Base-by-base conservation (phyloP, 2,329 filamentous ascomycete species). In the Fusarium incarnatum region DNA sequence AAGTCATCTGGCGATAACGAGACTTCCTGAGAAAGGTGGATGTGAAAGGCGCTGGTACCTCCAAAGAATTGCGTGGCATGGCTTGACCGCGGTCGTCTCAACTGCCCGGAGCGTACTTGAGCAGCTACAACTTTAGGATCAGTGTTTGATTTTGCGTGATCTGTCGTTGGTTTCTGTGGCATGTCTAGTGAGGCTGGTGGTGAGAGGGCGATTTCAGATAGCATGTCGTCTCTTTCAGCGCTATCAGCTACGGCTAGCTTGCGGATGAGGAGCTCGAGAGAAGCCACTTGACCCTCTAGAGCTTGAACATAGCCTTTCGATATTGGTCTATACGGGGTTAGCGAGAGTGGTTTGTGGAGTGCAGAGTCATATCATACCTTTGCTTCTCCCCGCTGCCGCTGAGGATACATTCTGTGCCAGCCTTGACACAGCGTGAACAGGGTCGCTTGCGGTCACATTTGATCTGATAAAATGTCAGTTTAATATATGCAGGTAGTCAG, bases 381-480 rank as follows among this genome's bases (percentile, higher is more conserved):
- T 82, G 79, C 70, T 82, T 83, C 68, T 83, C 82, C 8, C 81
- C 81, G 8, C 77, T 79, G 20, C 81, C 80, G 34, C 77, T 79
- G 23, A 80, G 75, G n/a, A 79, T 75, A 64, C 82, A 83, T 46
- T 82, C 79, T 11, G 77, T 79, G 22, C 78, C 77, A 9, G 80
- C 80, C 68, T 82, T 81, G 70, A 77, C 73, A 68, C 86, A 88
- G 63, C 82, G 83, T 32, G 81, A 81, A 70, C 86, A 88, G 15
- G 86, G 86, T 16, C 81, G 76, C 47, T 81, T 81, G 6, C 85
- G 82, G 72, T 87, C 83, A 73, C 86, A 88, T 78, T 86, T 87
- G 40, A 87, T 83, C 80, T 87, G 16, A 22, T 41, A 6, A 20
- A 15, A 3, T n/a, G n/a, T 68, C 6, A 68, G 52, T 25, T n/a